Evolutionary conservation across 176 grass and related monocot genomes (phyloP).

Genomic region (Puccinellia tenuiflora): DNA sequence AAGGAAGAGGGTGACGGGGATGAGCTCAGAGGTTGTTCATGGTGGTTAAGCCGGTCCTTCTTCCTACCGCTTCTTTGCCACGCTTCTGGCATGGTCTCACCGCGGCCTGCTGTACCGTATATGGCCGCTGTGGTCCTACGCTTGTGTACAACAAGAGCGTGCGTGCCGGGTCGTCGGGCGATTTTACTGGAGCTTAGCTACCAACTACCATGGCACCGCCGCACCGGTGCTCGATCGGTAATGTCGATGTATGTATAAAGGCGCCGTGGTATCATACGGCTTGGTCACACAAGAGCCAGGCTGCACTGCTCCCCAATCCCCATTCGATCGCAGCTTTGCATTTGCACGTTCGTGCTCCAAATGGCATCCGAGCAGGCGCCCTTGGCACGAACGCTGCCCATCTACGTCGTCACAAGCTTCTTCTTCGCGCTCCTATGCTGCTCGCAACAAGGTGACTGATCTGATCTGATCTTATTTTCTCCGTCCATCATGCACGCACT

Average conservation of each 20-base stretch:
- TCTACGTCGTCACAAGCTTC: neutral
- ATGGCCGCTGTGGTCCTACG: neutral
- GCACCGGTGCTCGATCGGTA: neutral
- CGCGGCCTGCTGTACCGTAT: neutral
- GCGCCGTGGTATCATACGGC: neutral
- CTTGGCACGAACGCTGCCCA: neutral
- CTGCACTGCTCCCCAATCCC: neutral
- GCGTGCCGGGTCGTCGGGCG: neutral
- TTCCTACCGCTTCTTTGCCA: constrained; percentile 40
- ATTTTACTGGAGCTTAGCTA: constrained; percentile 6
- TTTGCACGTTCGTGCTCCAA: neutral
- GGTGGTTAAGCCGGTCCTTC: neutral
- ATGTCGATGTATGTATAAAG: neutral
- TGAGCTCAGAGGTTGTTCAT: constrained; percentile 4
- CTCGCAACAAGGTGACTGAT: constrained; percentile 7
- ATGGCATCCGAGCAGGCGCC: constrained; percentile 12
- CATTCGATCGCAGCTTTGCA: neutral
- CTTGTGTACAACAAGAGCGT: neutral
- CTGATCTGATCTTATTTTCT: neutral
- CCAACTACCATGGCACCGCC: neutral
- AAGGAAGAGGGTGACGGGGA: neutral
- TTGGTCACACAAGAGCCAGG: neutral
- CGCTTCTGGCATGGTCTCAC: constrained; percentile 24
- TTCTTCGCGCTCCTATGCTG: neutral
- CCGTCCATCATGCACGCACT: neutral